Percentiles rank a stretch among this genome's conserved stretches.
Evolutionary conservation across 2,329 filamentous ascomycete genomes (phyloP).

Genomic region (Boeremia exigua): DNA sequence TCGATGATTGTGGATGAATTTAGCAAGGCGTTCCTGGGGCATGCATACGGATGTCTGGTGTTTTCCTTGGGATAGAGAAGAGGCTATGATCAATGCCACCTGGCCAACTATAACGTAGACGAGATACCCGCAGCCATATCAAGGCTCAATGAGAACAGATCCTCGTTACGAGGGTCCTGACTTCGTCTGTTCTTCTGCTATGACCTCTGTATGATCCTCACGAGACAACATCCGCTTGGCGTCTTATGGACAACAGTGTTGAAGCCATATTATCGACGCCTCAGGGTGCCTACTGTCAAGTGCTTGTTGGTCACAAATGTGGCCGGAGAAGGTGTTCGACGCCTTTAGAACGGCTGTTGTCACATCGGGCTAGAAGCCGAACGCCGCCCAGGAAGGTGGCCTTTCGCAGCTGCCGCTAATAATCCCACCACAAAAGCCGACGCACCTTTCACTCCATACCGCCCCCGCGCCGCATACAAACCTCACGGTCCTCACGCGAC

Average conservation of each 20-base stretch:
- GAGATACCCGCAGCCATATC: conserved; percentile 28
- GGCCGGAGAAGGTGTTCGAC: conserved; percentile 37
- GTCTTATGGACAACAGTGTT: no score
- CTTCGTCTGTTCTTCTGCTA: background rate
- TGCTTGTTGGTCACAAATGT: conserved; percentile 19
- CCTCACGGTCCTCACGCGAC: conserved; percentile 4
- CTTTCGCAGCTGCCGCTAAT: conserved; percentile 33
- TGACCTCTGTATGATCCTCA: no score
- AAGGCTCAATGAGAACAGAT: background rate
- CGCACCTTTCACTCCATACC: conserved; percentile 22
- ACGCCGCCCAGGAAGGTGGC: conserved; percentile 31
- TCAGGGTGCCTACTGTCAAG: background rate
- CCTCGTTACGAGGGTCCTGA: background rate
- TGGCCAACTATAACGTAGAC: conserved; percentile 24
- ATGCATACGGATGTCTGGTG: conserved; percentile 9
- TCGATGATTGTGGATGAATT: conserved; percentile 13
- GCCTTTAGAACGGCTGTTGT: conserved; percentile 28
- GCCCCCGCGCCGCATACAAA: conserved; percentile 17
- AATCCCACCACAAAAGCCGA: conserved; percentile 34
- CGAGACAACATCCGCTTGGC: no score
- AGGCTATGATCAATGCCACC: background rate
- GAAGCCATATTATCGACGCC: background rate
- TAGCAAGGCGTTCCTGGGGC: conserved; percentile 33
- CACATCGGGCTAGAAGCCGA: conserved; percentile 28
- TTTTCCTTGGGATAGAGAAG: background rate